These are phyloP conservation scores for Zymoseptoria brevis DNA, from an alignment of 2,329 filamentous ascomycete species.

Conservation along the genomic window DNA sequence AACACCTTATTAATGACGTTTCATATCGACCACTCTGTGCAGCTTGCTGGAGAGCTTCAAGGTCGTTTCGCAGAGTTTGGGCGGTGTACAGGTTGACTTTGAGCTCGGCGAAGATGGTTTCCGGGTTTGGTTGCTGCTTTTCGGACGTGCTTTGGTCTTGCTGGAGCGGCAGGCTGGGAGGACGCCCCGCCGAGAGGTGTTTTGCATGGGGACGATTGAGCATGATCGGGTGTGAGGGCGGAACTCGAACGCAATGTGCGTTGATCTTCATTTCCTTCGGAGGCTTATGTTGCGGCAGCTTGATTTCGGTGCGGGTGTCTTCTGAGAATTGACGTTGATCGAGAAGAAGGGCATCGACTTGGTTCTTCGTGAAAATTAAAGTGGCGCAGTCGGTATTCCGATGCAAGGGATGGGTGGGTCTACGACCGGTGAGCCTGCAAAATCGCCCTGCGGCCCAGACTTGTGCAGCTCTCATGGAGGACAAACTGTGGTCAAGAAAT, in stretches of 20 bases:
- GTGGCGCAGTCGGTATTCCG: no score
- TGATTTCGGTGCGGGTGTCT: not conserved
- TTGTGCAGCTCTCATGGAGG: no score
- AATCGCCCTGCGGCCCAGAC: no score
- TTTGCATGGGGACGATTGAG: no score
- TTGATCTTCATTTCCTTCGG: no score
- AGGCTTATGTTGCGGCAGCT: not conserved
- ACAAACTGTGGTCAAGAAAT: no score
- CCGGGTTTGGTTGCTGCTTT: not conserved
- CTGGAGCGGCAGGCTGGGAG: not conserved
- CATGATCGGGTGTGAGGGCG: no score
- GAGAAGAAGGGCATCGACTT: no score
- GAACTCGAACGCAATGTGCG: no score
- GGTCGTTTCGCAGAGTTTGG: not conserved
- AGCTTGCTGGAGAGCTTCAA: not conserved
- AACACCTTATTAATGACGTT: no score
- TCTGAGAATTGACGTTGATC: not conserved
- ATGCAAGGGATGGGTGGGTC: not conserved
- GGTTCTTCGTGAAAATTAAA: no score
- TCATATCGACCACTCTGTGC: no score
- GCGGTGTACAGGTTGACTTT: not conserved
- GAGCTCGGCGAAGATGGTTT: not conserved
- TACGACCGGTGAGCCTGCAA: not conserved
- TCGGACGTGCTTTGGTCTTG: not conserved
- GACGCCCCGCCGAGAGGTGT: not conserved